phyloP scores from a whole-genome alignment of 2,329 filamentous ascomycete genomes.

The Alternaria angustiovoidea region DNA sequence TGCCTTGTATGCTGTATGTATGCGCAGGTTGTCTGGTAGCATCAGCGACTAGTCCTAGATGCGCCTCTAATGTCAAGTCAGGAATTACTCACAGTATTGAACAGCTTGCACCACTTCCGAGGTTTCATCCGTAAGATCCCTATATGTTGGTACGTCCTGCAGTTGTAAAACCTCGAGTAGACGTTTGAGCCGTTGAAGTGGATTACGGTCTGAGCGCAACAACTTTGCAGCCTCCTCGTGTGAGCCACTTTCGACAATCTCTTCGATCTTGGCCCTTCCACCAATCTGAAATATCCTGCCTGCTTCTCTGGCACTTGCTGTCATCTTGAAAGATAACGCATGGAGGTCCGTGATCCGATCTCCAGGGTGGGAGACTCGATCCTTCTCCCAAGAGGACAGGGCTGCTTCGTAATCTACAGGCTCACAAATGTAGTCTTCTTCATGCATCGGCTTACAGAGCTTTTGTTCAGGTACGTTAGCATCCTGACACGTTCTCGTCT shows the following conservation, averaged over 20 bases:
- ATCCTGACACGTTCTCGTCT: background rate
- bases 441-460: background rate
- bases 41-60: constrained; percentile 4
- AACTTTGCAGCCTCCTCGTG: constrained; percentile 26
- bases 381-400: background rate
- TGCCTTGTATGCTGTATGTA: constrained; percentile 30
- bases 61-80: background rate
- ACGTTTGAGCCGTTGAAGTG: constrained; percentile 25
- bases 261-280: constrained; percentile 23
- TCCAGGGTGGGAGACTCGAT: background rate
- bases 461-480: background rate
- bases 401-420: constrained; percentile 3
- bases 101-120: constrained; percentile 43
- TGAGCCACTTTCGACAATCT: constrained; percentile 20
- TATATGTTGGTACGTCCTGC: constrained; percentile 33
- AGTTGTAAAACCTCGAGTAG: constrained; percentile 26
- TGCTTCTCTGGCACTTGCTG: constrained; percentile 4
- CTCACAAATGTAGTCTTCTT: constrained; percentile 1
- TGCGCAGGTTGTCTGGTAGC: constrained; percentile 33
- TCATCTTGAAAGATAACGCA: constrained; percentile 4
- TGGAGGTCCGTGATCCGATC: constrained; percentile 8
- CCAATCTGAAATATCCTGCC: constrained; percentile 17
- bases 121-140: constrained; percentile 33
- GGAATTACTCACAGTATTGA: constrained; percentile 37
- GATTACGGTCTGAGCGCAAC: constrained; percentile 20